Conservation (phyloP, 371 early-diverging fungal genomes). For the Apophysomyces elegans region DNA sequence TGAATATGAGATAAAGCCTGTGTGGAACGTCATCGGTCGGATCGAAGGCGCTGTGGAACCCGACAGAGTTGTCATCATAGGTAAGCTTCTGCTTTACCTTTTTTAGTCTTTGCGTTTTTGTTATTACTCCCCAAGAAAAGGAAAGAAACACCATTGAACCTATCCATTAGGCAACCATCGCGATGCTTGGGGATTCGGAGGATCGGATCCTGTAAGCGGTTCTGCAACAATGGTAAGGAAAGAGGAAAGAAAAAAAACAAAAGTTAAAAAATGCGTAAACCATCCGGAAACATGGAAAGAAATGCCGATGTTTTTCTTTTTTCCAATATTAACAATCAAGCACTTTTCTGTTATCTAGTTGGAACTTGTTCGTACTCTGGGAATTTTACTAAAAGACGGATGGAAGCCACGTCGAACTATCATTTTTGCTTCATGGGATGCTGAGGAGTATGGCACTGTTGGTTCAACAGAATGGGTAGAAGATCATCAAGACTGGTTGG, state of each 20-base stretch:
- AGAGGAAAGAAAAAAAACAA: too few species aligned
- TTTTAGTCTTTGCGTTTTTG: too few species aligned
- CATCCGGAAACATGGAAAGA: too few species aligned
- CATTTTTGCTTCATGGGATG: conserved; percentile 73
- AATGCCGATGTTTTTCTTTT: not conserved
- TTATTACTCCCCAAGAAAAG: too few species aligned
- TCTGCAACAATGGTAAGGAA: conserved; percentile 56
- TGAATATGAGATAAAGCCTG: conserved; percentile 53
- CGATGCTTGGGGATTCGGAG: conserved; percentile 70
- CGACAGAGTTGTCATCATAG: conserved; percentile 60
- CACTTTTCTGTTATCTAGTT: conserved; percentile 27
- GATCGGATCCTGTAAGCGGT: conserved; percentile 66
- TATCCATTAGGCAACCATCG: conserved; percentile 58
- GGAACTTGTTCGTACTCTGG: conserved; percentile 61
- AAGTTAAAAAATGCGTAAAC: too few species aligned
- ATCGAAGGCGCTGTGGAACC: conserved; percentile 62
- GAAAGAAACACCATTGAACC: too few species aligned
- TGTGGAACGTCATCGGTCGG: conserved; percentile 67
- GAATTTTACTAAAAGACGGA: conserved; percentile 58
- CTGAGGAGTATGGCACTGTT: conserved; percentile 65
- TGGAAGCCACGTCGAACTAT: conserved; percentile 74
- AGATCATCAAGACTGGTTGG: conserved; percentile 59
- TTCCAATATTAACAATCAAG: not conserved
- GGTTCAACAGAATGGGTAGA: conserved; percentile 80
- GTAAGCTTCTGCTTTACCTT: conserved; percentile 19